These are phyloP conservation scores for Schrenkiella parvula DNA, from an alignment of 345 rosid genomes.

Conservation along the genomic window DNA sequence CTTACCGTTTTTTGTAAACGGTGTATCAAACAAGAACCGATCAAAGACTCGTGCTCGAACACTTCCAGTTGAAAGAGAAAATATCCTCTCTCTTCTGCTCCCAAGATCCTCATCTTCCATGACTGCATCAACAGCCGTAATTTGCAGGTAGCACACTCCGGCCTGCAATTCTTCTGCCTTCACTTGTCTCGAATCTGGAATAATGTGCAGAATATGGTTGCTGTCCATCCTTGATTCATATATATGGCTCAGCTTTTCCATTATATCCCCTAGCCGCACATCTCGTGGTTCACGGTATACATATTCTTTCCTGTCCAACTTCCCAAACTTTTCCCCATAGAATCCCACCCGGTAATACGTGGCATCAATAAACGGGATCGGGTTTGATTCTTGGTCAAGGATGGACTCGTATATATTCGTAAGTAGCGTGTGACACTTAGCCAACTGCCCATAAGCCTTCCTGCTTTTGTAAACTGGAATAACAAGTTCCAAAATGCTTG, in stretches of 20 bases:
- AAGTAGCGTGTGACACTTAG: conserved; percentile 88
- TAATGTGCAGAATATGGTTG: conserved; percentile 75
- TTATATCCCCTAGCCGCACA: conserved; percentile 95
- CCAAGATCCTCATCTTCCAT: conserved; percentile 99
- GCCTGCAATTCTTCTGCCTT: conserved; percentile 96
- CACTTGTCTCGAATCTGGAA: conserved; percentile 95
- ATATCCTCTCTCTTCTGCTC: conserved; percentile 92
- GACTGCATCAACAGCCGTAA: conserved; percentile 95
- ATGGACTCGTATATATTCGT: conserved; percentile 86
- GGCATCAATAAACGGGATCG: conserved; percentile 94
- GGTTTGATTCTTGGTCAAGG: conserved; percentile 94
- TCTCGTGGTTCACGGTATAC: conserved; percentile 96
- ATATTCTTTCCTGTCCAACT: conserved; percentile 78
- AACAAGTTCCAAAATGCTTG: conserved; percentile 93
- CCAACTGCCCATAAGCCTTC: conserved; percentile 93
- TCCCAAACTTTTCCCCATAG: conserved; percentile 88
- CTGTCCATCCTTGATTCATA: conserved; percentile 94
- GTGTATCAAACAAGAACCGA: conserved; percentile 97
- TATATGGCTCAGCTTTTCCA: conserved; percentile 97
- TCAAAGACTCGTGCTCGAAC: conserved; percentile 94
- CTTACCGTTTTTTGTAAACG: conserved; percentile 98
- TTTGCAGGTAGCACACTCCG: conserved; percentile 92
- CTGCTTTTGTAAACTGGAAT: conserved; percentile 97
- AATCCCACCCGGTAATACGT: conserved; percentile 99
- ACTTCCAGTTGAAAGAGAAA: conserved; percentile 92